Base-by-base conservation (phyloP, 1,284 basidiomycete species). In the Ustilago vetiveriae region DNA sequence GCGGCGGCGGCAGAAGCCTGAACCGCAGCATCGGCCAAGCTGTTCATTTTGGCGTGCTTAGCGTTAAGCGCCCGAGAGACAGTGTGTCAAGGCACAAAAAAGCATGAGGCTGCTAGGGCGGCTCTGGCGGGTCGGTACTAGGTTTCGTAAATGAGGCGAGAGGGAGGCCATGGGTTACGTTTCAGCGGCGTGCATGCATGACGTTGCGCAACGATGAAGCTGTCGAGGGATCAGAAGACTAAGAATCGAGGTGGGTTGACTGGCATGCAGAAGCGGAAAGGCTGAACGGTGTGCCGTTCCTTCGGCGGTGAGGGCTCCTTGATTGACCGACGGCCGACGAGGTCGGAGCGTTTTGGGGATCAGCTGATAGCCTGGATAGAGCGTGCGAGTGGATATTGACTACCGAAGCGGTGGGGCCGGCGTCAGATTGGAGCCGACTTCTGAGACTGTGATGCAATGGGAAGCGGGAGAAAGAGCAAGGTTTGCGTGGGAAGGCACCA, bases 21-120 rank as follows among this genome's bases (percentile, higher is more conserved):
- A 17, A 23, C 35, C 17, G 65, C 58, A 17, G 65, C 65, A 29
- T 68, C 65, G 27, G 65, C 65, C 44, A 68, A 45, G 51, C 58
- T 68, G 27, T 68, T 68, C 65, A 68, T 68, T 37, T 44, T 40
- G 49, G 14, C 4, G 17, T 32, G 46, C 11, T n/a, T 35, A 21
- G 6, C 24, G 7, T 36, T n/a, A n/a, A n/a, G n/a, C n/a, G n/a
- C n/a, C n/a, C n/a, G n/a, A n/a, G n/a, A n/a, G n/a, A n/a, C n/a
- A n/a, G n/a, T n/a, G n/a, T 27, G 33, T n/a, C 32, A 10, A 36
- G 19, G 40, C 19, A 22, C 19, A 21, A 30, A 35, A 41, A 16
- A n/a, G 33, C 33, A 16, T 16, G 16, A 17, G 30, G n/a, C n/a
- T n/a, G n/a, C n/a, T 23, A 17, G 16, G 16, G 37, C 30, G 37